Evolutionary conservation across 2,329 filamentous ascomycete species (phyloP), one percentile per base, ranked within the genome.

Genomic region (Rhinocladiella similis): DNA sequence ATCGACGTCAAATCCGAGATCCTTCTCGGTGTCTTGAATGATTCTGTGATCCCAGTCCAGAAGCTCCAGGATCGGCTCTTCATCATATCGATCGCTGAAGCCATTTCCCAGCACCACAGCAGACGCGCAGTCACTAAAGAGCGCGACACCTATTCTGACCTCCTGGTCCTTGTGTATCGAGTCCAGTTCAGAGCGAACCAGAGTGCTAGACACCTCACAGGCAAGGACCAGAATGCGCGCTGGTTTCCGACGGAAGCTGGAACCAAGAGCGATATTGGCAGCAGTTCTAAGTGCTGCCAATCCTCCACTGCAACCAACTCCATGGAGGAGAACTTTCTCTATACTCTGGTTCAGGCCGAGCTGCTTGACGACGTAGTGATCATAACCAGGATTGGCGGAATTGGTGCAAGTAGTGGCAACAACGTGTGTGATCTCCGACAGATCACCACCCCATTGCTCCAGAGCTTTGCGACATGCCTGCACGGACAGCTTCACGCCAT

Each of bases 91-190:
- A 47, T 62, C 55, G 27, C 59, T 62, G 51, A 88, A 72, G 1
- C 79, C 80, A 65, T 90, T 90, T 66, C 83, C 85, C 33, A 90
- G 66, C 1, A 90, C 74, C 25, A 83, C 70, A 0, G 86, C 83
- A 54, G 85, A 85, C n/a, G 83, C 86, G 61, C 84, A 88, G 68
- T 90, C 87, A 18, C 85, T 88, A 68, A 90, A 90, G 2, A 90
- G 71, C 13, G 81, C 82, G 1, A 83, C 77, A 1, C 85, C 87
- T 63, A 90, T 87, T 29, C 85, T 77, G 10, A 84, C 81, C 57
- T 86, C 77, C 63, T 87, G 81, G 14, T 76, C 65, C 62, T 82
- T 75, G 59, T 84, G 66, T 67, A 87, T 80, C 67, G 81, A 84
- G 60, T 88, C 80, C 46, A 90, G 72, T 69, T 89, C 87, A 63